These are phyloP conservation scores for Acer saccharum DNA, from an alignment of 345 rosid genomes.

Conservation along the genomic window DNA sequence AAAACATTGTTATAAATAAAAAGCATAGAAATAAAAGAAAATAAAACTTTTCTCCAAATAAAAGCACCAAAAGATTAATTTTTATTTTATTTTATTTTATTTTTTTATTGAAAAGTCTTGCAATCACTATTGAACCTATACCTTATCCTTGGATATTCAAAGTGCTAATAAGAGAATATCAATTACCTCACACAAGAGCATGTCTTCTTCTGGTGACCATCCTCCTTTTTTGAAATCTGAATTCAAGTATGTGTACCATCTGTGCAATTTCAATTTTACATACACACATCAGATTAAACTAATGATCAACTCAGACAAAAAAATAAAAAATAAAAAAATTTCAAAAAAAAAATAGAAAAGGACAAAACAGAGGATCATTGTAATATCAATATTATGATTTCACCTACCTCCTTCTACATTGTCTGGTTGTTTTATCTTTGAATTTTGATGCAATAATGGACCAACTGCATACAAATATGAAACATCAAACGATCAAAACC, in stretches of 20 bases:
- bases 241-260: constrained; percentile 97
- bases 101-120: neutral
- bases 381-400: constrained; percentile 10
- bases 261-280: constrained; percentile 36
- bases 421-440: constrained; percentile 93
- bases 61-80: neutral
- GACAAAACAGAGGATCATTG: constrained; percentile 19
- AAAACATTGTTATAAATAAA: neutral
- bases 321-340: too few species aligned
- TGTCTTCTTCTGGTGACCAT: constrained; percentile 98
- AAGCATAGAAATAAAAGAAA: neutral
- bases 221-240: constrained; percentile 99
- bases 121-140: constrained; percentile 1
- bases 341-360: constrained; percentile 13
- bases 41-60: constrained; percentile 3
- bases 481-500: constrained; percentile 15
- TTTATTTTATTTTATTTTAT: neutral
- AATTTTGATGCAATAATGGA: constrained; percentile 88
- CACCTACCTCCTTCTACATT: constrained; percentile 91
- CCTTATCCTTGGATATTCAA: constrained; percentile 12
- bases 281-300: constrained; percentile 25
- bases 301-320: neutral
- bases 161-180: constrained; percentile 1
- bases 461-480: constrained; percentile 63
- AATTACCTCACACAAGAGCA: constrained; percentile 89